Conservation (phyloP, 75 land plant genomes). For the Pinus taeda region DNA sequence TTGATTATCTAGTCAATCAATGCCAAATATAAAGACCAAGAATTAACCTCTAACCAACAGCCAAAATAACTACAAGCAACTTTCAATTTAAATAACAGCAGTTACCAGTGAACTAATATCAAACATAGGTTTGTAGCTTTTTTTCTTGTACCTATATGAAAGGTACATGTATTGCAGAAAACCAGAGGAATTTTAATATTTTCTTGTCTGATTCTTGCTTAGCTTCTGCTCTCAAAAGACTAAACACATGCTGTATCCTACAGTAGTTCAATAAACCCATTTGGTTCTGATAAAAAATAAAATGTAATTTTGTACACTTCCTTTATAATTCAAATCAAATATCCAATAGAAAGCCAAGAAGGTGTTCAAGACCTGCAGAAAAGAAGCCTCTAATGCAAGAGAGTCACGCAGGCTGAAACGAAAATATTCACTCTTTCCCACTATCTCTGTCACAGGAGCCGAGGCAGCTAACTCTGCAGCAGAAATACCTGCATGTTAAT, state of each 20-base stretch:
- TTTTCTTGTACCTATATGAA: background rate
- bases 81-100: background rate
- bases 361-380: slow-evolving; percentile 61
- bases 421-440: slow-evolving; percentile 89
- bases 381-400: slow-evolving; percentile 87
- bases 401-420: slow-evolving; percentile 93
- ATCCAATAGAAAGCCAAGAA: background rate
- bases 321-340: background rate
- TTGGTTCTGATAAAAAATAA: background rate
- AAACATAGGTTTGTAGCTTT: background rate
- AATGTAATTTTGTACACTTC: background rate
- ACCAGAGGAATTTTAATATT: background rate
- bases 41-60: background rate
- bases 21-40: background rate
- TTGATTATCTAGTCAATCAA: background rate
- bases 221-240: background rate
- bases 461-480: slow-evolving; percentile 87
- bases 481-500: background rate
- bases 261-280: background rate
- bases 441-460: slow-evolving; percentile 75
- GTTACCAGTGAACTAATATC: background rate
- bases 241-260: background rate
- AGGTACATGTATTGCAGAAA: background rate
- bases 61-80: background rate
- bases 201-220: background rate